phyloP scores from a whole-genome alignment of 2,329 filamentous ascomycete species.

The Eutypella sp. region DNA sequence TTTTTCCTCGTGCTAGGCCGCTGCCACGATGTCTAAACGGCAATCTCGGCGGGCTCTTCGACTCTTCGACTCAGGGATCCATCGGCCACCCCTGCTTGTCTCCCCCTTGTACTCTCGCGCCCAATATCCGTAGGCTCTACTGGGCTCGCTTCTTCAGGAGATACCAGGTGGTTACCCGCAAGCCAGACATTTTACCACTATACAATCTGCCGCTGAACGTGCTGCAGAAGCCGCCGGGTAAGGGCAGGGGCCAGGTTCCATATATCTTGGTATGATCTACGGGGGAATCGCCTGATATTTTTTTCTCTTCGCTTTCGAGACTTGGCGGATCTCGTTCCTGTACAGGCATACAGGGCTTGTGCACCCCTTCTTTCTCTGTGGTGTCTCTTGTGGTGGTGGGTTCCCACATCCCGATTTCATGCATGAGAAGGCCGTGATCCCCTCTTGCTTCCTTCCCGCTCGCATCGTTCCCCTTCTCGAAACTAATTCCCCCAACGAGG shows the following conservation, averaged over 20 bases:
- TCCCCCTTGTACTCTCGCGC: neutral
- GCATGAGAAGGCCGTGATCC: constrained; percentile 1
- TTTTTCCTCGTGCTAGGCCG: neutral
- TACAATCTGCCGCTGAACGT: neutral
- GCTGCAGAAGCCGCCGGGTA: constrained; percentile 22
- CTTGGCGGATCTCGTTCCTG: constrained; percentile 30
- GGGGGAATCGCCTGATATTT: constrained; percentile 34
- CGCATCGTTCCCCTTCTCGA: neutral
- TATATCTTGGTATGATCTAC: constrained; percentile 41
- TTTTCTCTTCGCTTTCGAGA: constrained; percentile 19
- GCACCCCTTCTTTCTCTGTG: constrained; percentile 17
- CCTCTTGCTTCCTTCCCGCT: neutral
- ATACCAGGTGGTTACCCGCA: neutral
- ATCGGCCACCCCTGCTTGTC: neutral
- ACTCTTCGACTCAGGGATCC: no score
- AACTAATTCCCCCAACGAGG: constrained; percentile 7
- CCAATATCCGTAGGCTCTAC: neutral
- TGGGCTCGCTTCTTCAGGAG: neutral
- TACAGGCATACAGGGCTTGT: no score
- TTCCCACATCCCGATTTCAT: constrained; percentile 26
- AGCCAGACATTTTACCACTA: no score
- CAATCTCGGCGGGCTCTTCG: no score
- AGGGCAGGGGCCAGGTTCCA: no score
- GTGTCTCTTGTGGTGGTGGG: no score
- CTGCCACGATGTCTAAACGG: neutral